These are phyloP conservation scores for Erythrophleum ivorense DNA, from an alignment of 331 rosid genomes.

Conservation along the genomic window DNA sequence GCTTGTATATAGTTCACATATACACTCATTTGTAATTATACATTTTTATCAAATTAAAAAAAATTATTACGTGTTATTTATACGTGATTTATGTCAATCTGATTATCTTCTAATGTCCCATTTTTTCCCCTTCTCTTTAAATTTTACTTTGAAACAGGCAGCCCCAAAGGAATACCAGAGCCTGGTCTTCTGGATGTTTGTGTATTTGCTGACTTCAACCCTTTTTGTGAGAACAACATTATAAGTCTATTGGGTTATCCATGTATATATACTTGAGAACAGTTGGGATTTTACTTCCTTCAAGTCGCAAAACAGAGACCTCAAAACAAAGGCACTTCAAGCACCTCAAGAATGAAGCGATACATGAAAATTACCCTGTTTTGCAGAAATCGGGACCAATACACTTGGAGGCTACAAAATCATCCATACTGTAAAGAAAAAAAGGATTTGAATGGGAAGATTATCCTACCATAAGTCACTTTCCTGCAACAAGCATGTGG, in stretches of 20 bases:
- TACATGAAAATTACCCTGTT: conserved; percentile 36
- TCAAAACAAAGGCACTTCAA: conserved; percentile 13
- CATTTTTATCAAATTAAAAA: conserved; percentile 11
- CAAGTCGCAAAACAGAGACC: conserved; percentile 45
- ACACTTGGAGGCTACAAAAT: conserved; percentile 46
- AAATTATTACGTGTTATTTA: not conserved
- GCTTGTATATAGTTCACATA: conserved; percentile 8
- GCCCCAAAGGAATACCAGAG: conserved; percentile 61
- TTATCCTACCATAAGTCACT: conserved; percentile 41
- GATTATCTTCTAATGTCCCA: conserved; percentile 40
- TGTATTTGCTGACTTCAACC: conserved; percentile 67
- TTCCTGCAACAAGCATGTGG: conserved; percentile 50
- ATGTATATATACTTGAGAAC: conserved; percentile 47
- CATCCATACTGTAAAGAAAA: conserved; percentile 35
- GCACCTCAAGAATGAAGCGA: conserved; percentile 42
- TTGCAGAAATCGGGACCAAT: conserved; percentile 36
- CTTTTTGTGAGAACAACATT: conserved; percentile 61
- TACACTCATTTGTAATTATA: conserved; percentile 19
- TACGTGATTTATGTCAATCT: conserved; percentile 25
- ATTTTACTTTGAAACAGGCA: conserved; percentile 66
- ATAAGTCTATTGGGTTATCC: conserved; percentile 43
- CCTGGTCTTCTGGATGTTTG: conserved; percentile 65
- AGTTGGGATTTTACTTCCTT: conserved; percentile 38
- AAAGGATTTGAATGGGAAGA: conserved; percentile 31
- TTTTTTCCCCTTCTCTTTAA: conserved; percentile 13